Conservation (phyloP, 2,329 filamentous ascomycete genomes). For the Metarhizium robertsii region DNA sequence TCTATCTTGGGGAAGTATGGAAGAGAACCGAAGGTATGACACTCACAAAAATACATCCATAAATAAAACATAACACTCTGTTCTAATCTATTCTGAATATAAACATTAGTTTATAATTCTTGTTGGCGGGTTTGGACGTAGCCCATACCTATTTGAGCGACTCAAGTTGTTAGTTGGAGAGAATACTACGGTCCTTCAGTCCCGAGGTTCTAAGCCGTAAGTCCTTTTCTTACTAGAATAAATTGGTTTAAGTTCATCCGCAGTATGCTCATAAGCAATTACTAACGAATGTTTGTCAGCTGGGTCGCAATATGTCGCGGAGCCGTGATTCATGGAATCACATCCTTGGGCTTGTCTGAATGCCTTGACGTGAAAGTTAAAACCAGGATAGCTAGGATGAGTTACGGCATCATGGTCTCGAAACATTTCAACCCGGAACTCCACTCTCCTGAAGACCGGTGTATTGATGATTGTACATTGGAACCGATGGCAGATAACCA, state of each 20-base stretch:
- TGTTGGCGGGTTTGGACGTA: slow-evolving; percentile 29
- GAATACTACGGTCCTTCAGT: slow-evolving; percentile 19
- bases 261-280: no score
- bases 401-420: slow-evolving; percentile 12
- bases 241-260: no score
- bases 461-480: neutral
- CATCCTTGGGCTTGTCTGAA: neutral
- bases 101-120: slow-evolving; percentile 25
- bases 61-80: neutral
- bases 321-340: slow-evolving; percentile 19
- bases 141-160: slow-evolving; percentile 15
- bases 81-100: neutral
- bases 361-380: slow-evolving; percentile 10
- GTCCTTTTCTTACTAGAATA: slow-evolving; percentile 5
- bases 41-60: no score
- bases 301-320: slow-evolving; percentile 27
- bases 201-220: slow-evolving; percentile 22
- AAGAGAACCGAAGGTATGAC: slow-evolving; percentile 17
- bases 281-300: slow-evolving; percentile 8
- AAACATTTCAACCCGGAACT: neutral
- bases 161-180: slow-evolving; percentile 5
- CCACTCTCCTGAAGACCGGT: slow-evolving; percentile 7
- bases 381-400: slow-evolving; percentile 17
- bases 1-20: slow-evolving; percentile 10
- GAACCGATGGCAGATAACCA: slow-evolving; percentile 10